phyloP scores from a whole-genome alignment of 768 basidiomycete genomes.

The Tricholoma flavovirens region DNA sequence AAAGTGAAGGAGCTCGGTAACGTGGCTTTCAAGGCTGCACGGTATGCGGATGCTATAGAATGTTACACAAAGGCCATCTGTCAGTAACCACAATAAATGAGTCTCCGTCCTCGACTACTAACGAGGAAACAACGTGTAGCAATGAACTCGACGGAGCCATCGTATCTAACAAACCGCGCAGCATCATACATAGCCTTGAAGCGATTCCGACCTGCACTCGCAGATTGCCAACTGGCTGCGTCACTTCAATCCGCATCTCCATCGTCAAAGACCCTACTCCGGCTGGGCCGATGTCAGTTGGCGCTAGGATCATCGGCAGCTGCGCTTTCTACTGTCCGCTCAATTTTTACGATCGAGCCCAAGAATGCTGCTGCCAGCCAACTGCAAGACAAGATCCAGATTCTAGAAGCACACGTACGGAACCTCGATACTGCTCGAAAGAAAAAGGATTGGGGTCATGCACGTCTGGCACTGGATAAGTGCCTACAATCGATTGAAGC shows the following conservation, averaged over 20 bases:
- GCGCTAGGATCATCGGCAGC: slow-evolving; percentile 66
- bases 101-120: background rate
- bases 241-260: slow-evolving; percentile 56
- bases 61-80: slow-evolving; percentile 75
- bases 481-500: slow-evolving; percentile 67
- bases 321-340: slow-evolving; percentile 62
- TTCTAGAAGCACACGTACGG: slow-evolving; percentile 60
- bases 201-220: slow-evolving; percentile 65
- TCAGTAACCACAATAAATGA: slow-evolving; percentile 10
- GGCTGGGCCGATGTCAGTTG: slow-evolving; percentile 79
- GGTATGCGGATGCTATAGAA: slow-evolving; percentile 65
- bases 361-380: slow-evolving; percentile 53
- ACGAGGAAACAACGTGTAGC: slow-evolving; percentile 29
- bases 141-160: slow-evolving; percentile 58
- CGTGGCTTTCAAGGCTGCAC: slow-evolving; percentile 59
- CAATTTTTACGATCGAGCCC: slow-evolving; percentile 56
- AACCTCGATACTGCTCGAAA: slow-evolving; percentile 53
- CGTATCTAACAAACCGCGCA: slow-evolving; percentile 81
- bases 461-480: slow-evolving; percentile 74
- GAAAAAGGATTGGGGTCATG: slow-evolving; percentile 70
- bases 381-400: slow-evolving; percentile 53
- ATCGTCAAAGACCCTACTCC: slow-evolving; percentile 72
- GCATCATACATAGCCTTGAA: slow-evolving; percentile 82
- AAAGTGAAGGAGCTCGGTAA: slow-evolving; percentile 73
- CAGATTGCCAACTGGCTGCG: slow-evolving; percentile 74